A percentile compares a stretch with the other conserved stretches of the same genome.
These are phyloP conservation scores for Aspergillus persii DNA, from an alignment of 2,329 filamentous ascomycete species.

Conservation along the genomic window DNA sequence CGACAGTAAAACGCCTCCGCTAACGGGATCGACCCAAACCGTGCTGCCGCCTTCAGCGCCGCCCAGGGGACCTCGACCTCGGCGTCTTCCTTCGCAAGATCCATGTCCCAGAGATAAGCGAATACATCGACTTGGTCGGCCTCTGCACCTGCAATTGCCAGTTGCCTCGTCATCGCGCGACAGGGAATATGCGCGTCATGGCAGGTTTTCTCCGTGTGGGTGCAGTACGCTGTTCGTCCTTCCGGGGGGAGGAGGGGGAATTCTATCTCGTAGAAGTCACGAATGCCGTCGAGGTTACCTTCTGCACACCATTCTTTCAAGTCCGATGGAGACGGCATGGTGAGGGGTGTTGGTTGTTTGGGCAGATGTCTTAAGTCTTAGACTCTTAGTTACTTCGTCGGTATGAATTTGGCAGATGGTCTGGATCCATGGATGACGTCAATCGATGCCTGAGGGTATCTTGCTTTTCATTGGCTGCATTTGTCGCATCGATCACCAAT, in stretches of 20 bases:
- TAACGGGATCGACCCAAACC: not conserved
- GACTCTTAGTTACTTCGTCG: not conserved
- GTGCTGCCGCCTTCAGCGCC: not conserved
- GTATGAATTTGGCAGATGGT: not conserved
- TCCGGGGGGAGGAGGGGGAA: not conserved
- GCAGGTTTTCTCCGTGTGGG: not conserved
- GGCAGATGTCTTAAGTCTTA: too few relatives aligned
- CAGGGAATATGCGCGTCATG: not conserved
- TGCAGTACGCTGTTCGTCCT: not conserved
- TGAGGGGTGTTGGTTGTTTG: not conserved
- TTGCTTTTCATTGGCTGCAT: not conserved
- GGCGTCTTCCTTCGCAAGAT: not conserved
- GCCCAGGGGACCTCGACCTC: not conserved
- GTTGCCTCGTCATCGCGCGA: not conserved
- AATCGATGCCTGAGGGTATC: not conserved
- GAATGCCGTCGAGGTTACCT: not conserved
- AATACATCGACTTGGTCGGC: not conserved
- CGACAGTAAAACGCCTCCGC: not conserved
- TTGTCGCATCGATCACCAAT: not conserved
- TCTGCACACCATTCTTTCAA: not conserved
- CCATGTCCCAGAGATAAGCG: not conserved
- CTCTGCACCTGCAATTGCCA: not conserved
- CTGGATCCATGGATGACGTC: not conserved
- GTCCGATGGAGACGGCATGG: not conserved
- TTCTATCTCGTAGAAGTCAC: not conserved